phyloP scores from a whole-genome alignment of 805 yeast species.

The Cyberlindnera maclurae region DNA sequence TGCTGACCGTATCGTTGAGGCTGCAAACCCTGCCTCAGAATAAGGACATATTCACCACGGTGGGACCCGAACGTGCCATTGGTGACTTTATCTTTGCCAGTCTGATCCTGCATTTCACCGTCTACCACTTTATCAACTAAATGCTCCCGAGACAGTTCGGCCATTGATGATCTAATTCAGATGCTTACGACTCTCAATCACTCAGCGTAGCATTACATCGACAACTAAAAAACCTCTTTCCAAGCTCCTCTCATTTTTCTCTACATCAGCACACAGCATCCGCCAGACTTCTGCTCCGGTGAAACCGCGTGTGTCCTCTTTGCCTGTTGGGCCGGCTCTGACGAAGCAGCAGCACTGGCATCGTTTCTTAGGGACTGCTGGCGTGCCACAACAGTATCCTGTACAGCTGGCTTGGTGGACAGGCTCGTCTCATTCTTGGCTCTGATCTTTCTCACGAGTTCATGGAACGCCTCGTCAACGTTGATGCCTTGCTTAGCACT shows the following conservation, averaged over 20 bases:
- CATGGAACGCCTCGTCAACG: slow-evolving; percentile 79
- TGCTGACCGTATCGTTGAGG: slow-evolving; percentile 74
- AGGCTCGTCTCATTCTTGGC: slow-evolving; percentile 11
- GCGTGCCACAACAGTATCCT: no score
- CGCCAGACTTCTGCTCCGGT: slow-evolving; percentile 22
- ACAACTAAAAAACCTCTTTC: neutral
- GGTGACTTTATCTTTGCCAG: slow-evolving; percentile 88
- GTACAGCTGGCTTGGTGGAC: no score
- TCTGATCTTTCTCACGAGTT: slow-evolving; percentile 52
- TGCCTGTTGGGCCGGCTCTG: neutral
- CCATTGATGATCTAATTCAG: neutral
- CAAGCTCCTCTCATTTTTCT: neutral
- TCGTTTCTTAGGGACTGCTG: no score
- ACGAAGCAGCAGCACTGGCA: neutral
- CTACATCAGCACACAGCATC: slow-evolving; percentile 29
- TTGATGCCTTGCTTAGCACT: slow-evolving; percentile 88
- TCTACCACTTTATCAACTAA: slow-evolving; percentile 84
- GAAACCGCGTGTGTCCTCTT: no score
- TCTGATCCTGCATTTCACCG: slow-evolving; percentile 80
- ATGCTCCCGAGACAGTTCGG: no score
- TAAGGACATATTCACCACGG: slow-evolving; percentile 28
- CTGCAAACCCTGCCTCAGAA: slow-evolving; percentile 52
- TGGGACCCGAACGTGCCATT: slow-evolving; percentile 58
- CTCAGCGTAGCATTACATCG: neutral
- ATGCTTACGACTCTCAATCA: neutral